These are phyloP conservation scores for Leccinum insigne DNA, from an alignment of 1,284 basidiomycete species.

Conservation along the genomic window DNA sequence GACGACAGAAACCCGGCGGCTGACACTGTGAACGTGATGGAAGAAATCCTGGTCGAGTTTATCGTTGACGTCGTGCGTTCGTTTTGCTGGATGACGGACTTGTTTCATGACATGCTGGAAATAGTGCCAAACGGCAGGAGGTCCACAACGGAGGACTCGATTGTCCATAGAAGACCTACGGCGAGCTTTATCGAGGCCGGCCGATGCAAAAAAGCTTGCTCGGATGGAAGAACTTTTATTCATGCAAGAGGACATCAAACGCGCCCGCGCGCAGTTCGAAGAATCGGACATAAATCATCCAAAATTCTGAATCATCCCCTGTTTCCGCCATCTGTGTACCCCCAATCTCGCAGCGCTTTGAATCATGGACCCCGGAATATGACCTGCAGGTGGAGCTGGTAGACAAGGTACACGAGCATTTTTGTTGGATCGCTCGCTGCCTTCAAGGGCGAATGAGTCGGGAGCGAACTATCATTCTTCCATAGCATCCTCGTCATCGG, in stretches of 20 bases:
- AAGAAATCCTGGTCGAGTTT: slow-evolving; percentile 92
- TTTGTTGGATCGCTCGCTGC: background rate
- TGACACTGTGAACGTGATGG: slow-evolving; percentile 90
- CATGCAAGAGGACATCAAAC: slow-evolving; percentile 91
- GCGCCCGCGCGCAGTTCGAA: slow-evolving; percentile 80
- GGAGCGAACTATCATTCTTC: slow-evolving; percentile 43
- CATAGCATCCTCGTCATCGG: slow-evolving; percentile 56
- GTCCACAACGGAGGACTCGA: slow-evolving; percentile 67
- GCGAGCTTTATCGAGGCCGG: slow-evolving; percentile 69
- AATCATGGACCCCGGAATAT: background rate
- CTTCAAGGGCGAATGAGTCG: background rate
- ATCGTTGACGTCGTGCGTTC: slow-evolving; percentile 82
- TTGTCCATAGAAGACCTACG: slow-evolving; percentile 82
- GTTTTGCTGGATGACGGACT: slow-evolving; percentile 16
- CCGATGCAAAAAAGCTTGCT: slow-evolving; percentile 85
- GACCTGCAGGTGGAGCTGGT: background rate
- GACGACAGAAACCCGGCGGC: slow-evolving; percentile 86
- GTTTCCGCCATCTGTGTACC: slow-evolving; percentile 3
- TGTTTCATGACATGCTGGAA: slow-evolving; percentile 9
- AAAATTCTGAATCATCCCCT: slow-evolving; percentile 36
- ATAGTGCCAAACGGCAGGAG: slow-evolving; percentile 73
- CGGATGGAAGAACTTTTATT: slow-evolving; percentile 88
- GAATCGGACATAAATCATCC: slow-evolving; percentile 61
- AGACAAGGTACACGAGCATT: background rate
- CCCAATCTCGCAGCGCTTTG: background rate